phyloP scores from a whole-genome alignment of 2,329 filamentous ascomycete genomes.

The Sarocladiaceae sp. region DNA sequence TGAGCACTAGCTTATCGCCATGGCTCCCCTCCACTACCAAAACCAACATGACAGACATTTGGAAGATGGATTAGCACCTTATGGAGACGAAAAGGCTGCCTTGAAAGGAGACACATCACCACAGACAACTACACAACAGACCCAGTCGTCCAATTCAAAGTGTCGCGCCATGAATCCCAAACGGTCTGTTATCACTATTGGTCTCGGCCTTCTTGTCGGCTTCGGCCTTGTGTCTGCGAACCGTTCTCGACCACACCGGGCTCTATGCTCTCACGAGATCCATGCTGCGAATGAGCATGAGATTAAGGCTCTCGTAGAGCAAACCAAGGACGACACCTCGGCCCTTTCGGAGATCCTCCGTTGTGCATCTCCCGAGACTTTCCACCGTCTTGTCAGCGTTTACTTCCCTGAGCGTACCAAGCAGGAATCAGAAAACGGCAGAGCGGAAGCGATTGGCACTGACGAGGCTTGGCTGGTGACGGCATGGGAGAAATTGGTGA shows the following conservation, averaged over 20 bases:
- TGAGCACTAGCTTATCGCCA: background rate
- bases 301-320: constrained; percentile 4
- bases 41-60: background rate
- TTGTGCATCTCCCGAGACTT: constrained; percentile 6
- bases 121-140: background rate
- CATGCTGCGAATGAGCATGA: constrained; percentile 1
- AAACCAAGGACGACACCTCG: constrained; percentile 1
- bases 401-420: constrained; percentile 6
- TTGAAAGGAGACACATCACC: background rate
- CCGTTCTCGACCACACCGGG: background rate
- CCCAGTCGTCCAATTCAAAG: background rate
- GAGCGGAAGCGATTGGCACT: background rate
- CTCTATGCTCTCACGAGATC: background rate
- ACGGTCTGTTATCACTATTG: background rate
- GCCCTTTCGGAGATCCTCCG: constrained; percentile 1
- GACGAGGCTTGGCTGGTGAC: constrained; percentile 4
- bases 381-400: constrained; percentile 1
- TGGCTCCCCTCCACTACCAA: background rate
- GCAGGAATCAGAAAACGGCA: background rate
- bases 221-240: constrained; percentile 1
- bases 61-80: background rate
- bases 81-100: background rate
- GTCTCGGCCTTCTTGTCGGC: background rate
- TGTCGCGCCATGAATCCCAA: background rate
- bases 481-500: constrained; percentile 4